Conservation (phyloP, 2,329 filamentous ascomycete species). For the Fusarium verticillioides region DNA sequence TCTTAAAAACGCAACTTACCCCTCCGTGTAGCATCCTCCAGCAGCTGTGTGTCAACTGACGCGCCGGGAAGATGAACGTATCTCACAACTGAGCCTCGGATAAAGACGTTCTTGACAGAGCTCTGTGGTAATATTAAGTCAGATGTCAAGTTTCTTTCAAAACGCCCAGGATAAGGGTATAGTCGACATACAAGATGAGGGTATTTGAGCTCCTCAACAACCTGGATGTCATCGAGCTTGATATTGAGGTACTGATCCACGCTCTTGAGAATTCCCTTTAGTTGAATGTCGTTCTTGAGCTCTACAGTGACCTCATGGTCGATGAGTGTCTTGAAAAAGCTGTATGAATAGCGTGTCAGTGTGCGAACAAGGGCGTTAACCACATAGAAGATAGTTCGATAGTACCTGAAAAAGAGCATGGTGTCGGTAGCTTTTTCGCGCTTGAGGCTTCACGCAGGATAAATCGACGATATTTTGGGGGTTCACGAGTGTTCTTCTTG, state of each 20-base stretch:
- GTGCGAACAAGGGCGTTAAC: neutral
- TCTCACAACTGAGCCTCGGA: slow-evolving; percentile 89
- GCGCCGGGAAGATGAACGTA: slow-evolving; percentile 89
- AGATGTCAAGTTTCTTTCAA: neutral
- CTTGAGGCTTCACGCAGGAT: neutral
- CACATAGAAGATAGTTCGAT: neutral
- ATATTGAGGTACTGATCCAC: slow-evolving; percentile 99
- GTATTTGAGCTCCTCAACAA: slow-evolving; percentile 93
- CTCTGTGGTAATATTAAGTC: slow-evolving; percentile 53
- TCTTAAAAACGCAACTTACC: slow-evolving; percentile 60
- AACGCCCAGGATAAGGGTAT: neutral
- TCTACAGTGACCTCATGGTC: slow-evolving; percentile 98
- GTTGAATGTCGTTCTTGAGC: slow-evolving; percentile 99
- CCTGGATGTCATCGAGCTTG: slow-evolving; percentile 94
- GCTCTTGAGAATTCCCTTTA: slow-evolving; percentile 93
- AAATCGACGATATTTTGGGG: neutral
- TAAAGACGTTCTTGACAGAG: slow-evolving; percentile 95
- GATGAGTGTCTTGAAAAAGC: slow-evolving; percentile 99
- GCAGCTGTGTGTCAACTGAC: slow-evolving; percentile 84
- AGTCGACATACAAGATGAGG: slow-evolving; percentile 81
- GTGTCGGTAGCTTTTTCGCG: slow-evolving; percentile 35
- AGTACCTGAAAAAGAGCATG: slow-evolving; percentile 61
- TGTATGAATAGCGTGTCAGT: slow-evolving; percentile 49
- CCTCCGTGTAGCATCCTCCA: slow-evolving; percentile 92
- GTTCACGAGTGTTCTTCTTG: rapidly evolving